These are phyloP conservation scores for Emmonsiellopsis sp. DNA, from an alignment of 2,329 filamentous ascomycete genomes.

Conservation along the genomic window DNA sequence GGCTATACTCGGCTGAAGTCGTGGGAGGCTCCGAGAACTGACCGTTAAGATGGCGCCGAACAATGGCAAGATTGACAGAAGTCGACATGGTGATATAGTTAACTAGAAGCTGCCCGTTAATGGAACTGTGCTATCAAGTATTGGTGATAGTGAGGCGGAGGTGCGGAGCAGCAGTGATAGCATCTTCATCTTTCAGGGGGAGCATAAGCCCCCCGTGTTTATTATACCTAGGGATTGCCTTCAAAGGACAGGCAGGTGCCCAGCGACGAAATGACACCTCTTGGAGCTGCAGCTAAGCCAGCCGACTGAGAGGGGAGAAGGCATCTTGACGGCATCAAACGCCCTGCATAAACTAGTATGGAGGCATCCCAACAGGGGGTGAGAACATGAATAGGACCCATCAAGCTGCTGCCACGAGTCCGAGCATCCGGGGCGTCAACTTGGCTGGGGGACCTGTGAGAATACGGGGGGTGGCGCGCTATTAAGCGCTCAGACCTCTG, in stretches of 20 bases:
- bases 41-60: background rate
- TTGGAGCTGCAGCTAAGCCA: background rate
- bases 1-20: background rate
- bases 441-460: too few species aligned
- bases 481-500: too few species aligned
- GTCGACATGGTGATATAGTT: background rate
- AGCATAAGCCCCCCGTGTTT: background rate
- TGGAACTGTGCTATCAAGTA: background rate
- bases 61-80: background rate
- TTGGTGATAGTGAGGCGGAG: background rate
- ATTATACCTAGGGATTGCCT: background rate
- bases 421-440: too few species aligned
- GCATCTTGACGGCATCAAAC: background rate
- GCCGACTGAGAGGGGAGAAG: background rate
- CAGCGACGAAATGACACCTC: background rate
- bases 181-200: background rate
- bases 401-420: too few species aligned
- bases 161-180: background rate
- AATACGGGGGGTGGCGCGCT: too few species aligned
- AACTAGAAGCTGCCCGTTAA: background rate
- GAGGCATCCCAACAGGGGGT: background rate
- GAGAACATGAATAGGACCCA: background rate
- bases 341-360: background rate
- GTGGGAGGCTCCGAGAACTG: background rate
- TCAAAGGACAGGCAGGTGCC: background rate